phyloP scores from a whole-genome alignment of 2,329 filamentous ascomycete species.

The Epichloe typhina region DNA sequence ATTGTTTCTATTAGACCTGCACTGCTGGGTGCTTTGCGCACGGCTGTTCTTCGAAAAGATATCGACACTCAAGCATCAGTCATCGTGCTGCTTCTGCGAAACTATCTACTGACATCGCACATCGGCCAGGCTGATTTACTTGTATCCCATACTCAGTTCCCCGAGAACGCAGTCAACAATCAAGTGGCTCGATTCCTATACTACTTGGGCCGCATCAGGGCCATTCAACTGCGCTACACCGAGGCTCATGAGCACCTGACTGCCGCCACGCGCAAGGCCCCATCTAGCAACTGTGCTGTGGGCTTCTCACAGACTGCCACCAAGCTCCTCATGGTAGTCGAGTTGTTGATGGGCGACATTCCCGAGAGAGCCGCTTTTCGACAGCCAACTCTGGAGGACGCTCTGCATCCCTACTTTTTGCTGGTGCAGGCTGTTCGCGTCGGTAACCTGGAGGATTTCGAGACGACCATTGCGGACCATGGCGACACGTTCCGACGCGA shows the following conservation, averaged over 20 bases:
- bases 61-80: conserved; percentile 94
- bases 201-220: conserved; percentile 91
- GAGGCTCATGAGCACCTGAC: conserved; percentile 91
- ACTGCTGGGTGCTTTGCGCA: conserved; percentile 77
- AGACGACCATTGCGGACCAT: conserved; percentile 71
- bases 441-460: conserved; percentile 89
- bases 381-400: conserved; percentile 71
- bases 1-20: conserved; percentile 77
- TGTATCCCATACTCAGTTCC: conserved; percentile 91
- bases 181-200: conserved; percentile 96
- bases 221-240: conserved; percentile 92
- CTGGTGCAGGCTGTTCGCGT: conserved; percentile 91
- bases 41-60: conserved; percentile 93
- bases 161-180: conserved; percentile 88
- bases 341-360: conserved; percentile 96
- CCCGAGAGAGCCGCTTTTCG: conserved; percentile 92
- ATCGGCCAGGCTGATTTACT: conserved; percentile 94
- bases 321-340: conserved; percentile 91
- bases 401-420: conserved; percentile 84
- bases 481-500: conserved; percentile 81
- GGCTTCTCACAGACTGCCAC: conserved; percentile 94
- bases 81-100: conserved; percentile 86
- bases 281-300: conserved; percentile 74
- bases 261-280: conserved; percentile 88
- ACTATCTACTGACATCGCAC: conserved; percentile 91